Conservation (phyloP, 495 filamentous ascomycete genomes). For the Podospora tetraspora region DNA sequence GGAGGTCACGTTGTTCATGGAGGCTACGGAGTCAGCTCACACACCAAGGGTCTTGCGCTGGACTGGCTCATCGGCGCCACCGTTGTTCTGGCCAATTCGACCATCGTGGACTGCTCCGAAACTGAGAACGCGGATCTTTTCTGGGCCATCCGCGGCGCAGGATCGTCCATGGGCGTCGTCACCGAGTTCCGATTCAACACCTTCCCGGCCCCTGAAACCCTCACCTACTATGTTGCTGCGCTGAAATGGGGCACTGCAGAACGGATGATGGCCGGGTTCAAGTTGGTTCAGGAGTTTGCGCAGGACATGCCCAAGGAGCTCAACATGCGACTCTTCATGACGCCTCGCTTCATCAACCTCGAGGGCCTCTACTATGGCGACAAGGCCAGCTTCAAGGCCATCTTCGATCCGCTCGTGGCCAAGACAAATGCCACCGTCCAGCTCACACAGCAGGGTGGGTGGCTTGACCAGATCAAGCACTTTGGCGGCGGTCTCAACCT, state of each 20-base stretch:
- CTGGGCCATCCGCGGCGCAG: constrained; percentile 43
- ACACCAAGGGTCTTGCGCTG: constrained; percentile 39
- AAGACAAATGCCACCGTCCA: constrained; percentile 32
- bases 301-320: constrained; percentile 39
- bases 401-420: constrained; percentile 32
- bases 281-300: constrained; percentile 38
- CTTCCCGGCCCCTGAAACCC: constrained; percentile 34
- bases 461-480: constrained; percentile 39
- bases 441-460: constrained; percentile 29
- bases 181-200: constrained; percentile 42
- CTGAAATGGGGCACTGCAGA: constrained; percentile 28
- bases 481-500: constrained; percentile 38
- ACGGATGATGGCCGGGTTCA: constrained; percentile 24
- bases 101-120: constrained; percentile 34
- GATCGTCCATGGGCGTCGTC: constrained; percentile 40
- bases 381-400: constrained; percentile 29
- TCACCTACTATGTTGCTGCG: constrained; percentile 40
- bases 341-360: constrained; percentile 35
- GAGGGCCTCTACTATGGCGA: constrained; percentile 43
- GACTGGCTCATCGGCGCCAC: constrained; percentile 44
- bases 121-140: constrained; percentile 44
- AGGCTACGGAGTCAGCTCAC: constrained; percentile 41
- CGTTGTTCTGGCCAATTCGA: constrained; percentile 40
- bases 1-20: constrained; percentile 43
- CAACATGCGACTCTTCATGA: constrained; percentile 43